Percentiles rank a stretch among this genome's conserved stretches.
Evolutionary conservation across 805 yeast species (phyloP).

Genomic region (Cephaloascus albidus): DNA sequence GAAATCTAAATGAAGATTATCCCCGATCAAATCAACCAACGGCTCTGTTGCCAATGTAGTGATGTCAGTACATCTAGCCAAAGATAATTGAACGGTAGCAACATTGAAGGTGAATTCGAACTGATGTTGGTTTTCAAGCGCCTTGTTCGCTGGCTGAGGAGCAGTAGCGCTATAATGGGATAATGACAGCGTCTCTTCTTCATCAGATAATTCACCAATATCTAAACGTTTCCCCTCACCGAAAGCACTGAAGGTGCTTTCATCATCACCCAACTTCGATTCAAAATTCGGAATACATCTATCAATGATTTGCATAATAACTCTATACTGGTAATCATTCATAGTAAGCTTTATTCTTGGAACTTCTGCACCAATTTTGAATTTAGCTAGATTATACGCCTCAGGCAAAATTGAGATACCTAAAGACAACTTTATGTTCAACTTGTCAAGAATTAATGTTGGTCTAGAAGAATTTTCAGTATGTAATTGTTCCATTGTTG

Average conservation of each 20-base stretch:
- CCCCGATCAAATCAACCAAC: constrained; percentile 66
- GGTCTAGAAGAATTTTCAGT: constrained; percentile 29
- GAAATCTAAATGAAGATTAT: constrained; percentile 50
- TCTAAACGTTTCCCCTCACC: constrained; percentile 9
- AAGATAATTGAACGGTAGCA: constrained; percentile 48
- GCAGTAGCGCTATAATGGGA: neutral
- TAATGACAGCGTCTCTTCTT: neutral
- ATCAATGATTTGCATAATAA: constrained; percentile 71
- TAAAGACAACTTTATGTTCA: constrained; percentile 62
- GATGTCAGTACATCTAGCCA: constrained; percentile 61
- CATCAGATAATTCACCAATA: constrained; percentile 2
- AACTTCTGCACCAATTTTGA: constrained; percentile 68
- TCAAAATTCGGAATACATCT: constrained; percentile 52
- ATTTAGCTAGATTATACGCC: constrained; percentile 62
- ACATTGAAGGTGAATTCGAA: constrained; percentile 71
- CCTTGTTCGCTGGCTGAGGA: constrained; percentile 5
- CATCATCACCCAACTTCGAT: constrained; percentile 19
- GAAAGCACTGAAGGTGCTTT: constrained; percentile 24
- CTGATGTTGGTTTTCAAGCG: constrained; percentile 38
- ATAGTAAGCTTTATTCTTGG: constrained; percentile 64
- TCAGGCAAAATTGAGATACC: constrained; percentile 83
- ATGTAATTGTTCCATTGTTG: constrained; percentile 68
- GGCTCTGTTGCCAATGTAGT: constrained; percentile 52
- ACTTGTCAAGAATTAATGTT: constrained; percentile 63
- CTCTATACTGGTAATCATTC: constrained; percentile 86